Evolutionary conservation across 1,284 basidiomycete genomes (phyloP).

Genomic region (Apiotrichum veenhuisii): DNA sequence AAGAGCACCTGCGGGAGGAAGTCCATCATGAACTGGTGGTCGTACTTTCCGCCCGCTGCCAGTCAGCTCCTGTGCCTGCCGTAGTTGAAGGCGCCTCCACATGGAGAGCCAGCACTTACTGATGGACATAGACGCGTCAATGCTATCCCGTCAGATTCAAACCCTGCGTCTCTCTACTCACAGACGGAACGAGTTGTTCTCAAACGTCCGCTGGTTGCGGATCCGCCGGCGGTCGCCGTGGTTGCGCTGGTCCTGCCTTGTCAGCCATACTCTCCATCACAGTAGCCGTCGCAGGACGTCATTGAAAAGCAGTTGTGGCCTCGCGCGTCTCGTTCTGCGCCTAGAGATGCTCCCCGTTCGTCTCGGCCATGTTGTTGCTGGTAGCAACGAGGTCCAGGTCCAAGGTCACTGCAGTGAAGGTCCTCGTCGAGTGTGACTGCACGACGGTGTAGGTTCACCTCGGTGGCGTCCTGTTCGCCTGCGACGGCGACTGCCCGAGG

Average conservation of each 20-base stretch:
- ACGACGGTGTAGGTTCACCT: neutral
- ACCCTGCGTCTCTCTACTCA: conserved; percentile 12
- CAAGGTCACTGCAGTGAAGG: too few relatives aligned
- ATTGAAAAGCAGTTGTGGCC: too few relatives aligned
- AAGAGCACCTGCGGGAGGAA: conserved; percentile 75
- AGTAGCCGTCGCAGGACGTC: too few relatives aligned
- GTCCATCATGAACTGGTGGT: conserved; percentile 76
- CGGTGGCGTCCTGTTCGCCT: too few relatives aligned
- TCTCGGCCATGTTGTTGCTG: too few relatives aligned
- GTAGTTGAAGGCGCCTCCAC: conserved; percentile 32
- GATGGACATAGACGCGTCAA: conserved; percentile 68
- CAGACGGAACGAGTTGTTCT: conserved; percentile 60
- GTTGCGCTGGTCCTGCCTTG: conserved; percentile 67
- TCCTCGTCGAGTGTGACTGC: too few relatives aligned
- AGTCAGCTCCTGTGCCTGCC: neutral
- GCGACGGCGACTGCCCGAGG: too few relatives aligned
- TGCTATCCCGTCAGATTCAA: conserved; percentile 1
- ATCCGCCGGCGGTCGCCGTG: conserved; percentile 63
- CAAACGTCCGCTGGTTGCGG: conserved; percentile 60
- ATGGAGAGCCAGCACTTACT: neutral
- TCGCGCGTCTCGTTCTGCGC: too few relatives aligned
- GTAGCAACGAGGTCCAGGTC: too few relatives aligned
- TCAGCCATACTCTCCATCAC: neutral
- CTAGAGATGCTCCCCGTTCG: too few relatives aligned
- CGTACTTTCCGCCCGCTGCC: conserved; percentile 63